phyloP scores from a whole-genome alignment of 2,329 filamentous ascomycete genomes.

The Fusarium sp. region DNA sequence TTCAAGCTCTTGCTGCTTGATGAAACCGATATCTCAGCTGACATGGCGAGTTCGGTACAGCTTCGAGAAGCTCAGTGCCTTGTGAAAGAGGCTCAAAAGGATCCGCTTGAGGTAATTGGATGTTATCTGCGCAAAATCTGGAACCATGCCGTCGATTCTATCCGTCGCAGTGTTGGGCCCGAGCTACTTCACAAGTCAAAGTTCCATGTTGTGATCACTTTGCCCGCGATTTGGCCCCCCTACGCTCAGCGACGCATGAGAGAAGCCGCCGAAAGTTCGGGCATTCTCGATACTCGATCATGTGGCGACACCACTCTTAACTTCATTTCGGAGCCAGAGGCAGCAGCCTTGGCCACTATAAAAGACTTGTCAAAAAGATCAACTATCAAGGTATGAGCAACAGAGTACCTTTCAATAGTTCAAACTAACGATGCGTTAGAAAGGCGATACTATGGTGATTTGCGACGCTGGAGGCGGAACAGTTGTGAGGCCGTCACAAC shows the following conservation, averaged over 20 bases:
- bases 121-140: constrained; percentile 54
- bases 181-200: constrained; percentile 32
- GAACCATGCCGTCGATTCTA: constrained; percentile 48
- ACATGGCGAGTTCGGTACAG: constrained; percentile 44
- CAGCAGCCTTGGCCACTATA: constrained; percentile 59
- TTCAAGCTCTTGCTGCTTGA: constrained; percentile 61
- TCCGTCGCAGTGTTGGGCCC: constrained; percentile 41
- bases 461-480: constrained; percentile 58
- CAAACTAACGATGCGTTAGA: background rate
- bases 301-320: constrained; percentile 51
- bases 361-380: constrained; percentile 46
- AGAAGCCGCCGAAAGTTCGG: constrained; percentile 52
- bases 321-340: constrained; percentile 62
- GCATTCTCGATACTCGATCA: constrained; percentile 51
- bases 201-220: constrained; percentile 58
- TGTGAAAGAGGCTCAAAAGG: constrained; percentile 23
- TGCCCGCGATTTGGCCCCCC: constrained; percentile 62
- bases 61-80: constrained; percentile 26
- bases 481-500: constrained; percentile 44
- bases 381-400: constrained; percentile 36
- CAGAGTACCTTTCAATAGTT: rapidly evolving
- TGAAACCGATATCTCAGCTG: constrained; percentile 44
- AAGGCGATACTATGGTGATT: constrained; percentile 50
- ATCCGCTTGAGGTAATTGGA: constrained; percentile 50
- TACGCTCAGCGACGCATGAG: constrained; percentile 57